Conservation (phyloP, 345 rosid genomes). For the Gossypium turneri region DNA sequence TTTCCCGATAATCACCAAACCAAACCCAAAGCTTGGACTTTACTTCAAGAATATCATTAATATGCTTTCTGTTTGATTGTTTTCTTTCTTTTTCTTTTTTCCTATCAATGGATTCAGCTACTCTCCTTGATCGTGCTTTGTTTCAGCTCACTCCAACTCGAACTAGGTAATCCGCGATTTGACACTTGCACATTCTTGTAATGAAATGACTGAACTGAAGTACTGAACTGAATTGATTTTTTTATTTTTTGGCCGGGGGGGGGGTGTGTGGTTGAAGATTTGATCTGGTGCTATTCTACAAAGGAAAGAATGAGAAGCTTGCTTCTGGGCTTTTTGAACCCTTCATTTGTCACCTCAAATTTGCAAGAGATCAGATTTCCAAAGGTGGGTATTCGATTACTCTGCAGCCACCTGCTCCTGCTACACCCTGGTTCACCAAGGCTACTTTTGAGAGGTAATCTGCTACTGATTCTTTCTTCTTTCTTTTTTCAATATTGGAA, state of each 20-base stretch:
- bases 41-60: neutral
- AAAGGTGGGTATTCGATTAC: conserved; percentile 84
- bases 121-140: conserved; percentile 64
- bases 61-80: neutral
- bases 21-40: neutral
- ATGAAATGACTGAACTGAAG: neutral
- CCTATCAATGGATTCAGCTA: conserved; percentile 47
- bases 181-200: neutral
- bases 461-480: neutral
- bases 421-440: conserved; percentile 77
- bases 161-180: conserved; percentile 46
- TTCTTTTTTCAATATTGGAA: neutral
- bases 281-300: conserved; percentile 64
- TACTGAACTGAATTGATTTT: neutral
- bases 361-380: conserved; percentile 72
- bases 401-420: conserved; percentile 50
- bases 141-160: conserved; percentile 94
- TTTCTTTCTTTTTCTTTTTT: neutral
- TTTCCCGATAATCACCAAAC: neutral
- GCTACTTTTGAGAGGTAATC: conserved; percentile 73
- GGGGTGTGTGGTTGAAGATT: conserved; percentile 36
- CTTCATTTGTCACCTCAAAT: conserved; percentile 67
- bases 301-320: conserved; percentile 67
- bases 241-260: neutral
- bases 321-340: conserved; percentile 86